Base-by-base conservation (phyloP, 495 filamentous ascomycete genomes). In the Parmelia sp. region DNA sequence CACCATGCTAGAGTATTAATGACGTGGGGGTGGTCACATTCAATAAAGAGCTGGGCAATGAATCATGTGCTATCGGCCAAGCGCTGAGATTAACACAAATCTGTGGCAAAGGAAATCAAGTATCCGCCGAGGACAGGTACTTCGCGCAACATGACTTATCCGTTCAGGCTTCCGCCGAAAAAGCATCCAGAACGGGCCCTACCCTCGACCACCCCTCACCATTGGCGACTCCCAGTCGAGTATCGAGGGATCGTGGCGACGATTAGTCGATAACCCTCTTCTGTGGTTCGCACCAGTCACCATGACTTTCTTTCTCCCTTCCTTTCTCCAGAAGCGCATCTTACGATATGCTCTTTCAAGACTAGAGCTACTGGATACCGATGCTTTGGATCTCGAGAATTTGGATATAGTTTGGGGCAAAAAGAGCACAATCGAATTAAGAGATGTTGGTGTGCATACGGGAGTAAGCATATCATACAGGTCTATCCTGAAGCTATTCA, bases 291-390 rank as follows among this genome's bases (percentile, higher is more conserved):
- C 21, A 40, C 37, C 27, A 27, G 29, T 35, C 60, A 60, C 57
- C 59, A 78, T 79, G 76, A 63, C 71, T 19, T 86, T 81, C 70
- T 88, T 94, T 71, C 75, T 88, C 71, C 85, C 88, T 55, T 90
- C 88, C 44, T 88, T 84, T 68, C 85, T 94, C 75, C 88, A 90
- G 75, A 92, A 92, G 79, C 84, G 86, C 69, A 77, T 94, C 62
- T 80, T 96, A 56, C 86, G 88, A 66, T 95, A 91, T 74, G 90
- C 85, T 31, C 76, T 97, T 35, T 88, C 88, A 7, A 85, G 88
- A 62, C 75, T 93, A 47, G 90, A 92, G 60, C 74, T 96, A 33
- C 81, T 97, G 33, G 92, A 97, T 69, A 87, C 87, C 35, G 84
- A 92, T 69, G 85, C 87, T 4, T 71, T 96, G 45, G 89, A 96